phyloP scores from a whole-genome alignment of 768 basidiomycete genomes.

The Tricholoma flavovirens region DNA sequence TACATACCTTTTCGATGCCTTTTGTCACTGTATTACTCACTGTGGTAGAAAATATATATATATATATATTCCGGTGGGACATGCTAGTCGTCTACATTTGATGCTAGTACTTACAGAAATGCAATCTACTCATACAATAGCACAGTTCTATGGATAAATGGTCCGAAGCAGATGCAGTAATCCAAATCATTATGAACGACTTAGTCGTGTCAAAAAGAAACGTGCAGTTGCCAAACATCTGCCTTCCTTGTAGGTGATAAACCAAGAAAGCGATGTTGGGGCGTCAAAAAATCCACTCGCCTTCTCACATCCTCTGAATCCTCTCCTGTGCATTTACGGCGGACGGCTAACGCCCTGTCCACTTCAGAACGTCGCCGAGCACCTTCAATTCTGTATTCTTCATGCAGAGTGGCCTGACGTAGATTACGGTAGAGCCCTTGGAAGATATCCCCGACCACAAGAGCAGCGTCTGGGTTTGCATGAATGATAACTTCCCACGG shows the following conservation, averaged over 20 bases:
- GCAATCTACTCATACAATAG: neutral
- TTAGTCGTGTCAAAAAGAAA: slow-evolving; percentile 5
- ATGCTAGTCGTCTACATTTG: too few relatives aligned
- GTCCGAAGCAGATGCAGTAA: neutral
- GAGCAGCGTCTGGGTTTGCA: slow-evolving; percentile 15
- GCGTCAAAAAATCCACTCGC: slow-evolving; percentile 42
- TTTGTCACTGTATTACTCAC: too few relatives aligned
- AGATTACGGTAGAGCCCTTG: slow-evolving; percentile 33
- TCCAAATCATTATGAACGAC: neutral
- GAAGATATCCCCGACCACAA: slow-evolving; percentile 37
- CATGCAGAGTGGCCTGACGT: slow-evolving; percentile 25
- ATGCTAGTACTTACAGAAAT: too few relatives aligned
- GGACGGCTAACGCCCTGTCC: slow-evolving; percentile 25
- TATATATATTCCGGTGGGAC: too few relatives aligned
- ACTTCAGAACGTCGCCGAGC: slow-evolving; percentile 17
- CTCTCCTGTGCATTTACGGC: slow-evolving; percentile 24
- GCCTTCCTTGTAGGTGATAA: slow-evolving; percentile 22
- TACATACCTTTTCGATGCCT: too few relatives aligned
- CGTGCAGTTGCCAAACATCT: slow-evolving; percentile 21
- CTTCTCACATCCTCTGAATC: slow-evolving; percentile 35
- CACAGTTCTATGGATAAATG: neutral
- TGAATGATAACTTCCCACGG: slow-evolving; percentile 17
- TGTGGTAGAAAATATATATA: too few relatives aligned
- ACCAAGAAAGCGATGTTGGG: slow-evolving; percentile 30
- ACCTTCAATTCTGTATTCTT: slow-evolving; percentile 28